phyloP scores from a whole-genome alignment of 352 stramenopile genomes.

The Phytophthora gonapodyides region DNA sequence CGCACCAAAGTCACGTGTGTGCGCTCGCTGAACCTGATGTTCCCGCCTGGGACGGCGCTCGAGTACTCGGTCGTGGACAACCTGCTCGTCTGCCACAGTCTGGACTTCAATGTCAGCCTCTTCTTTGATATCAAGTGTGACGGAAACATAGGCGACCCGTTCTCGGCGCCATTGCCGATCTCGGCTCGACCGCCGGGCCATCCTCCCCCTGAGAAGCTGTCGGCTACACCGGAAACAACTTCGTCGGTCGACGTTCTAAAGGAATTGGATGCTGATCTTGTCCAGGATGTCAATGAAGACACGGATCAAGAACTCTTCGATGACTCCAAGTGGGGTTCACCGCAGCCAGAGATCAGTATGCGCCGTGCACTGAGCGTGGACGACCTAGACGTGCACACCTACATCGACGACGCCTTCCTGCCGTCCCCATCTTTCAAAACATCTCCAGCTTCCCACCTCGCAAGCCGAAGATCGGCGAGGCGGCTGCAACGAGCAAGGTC shows the following conservation, averaged over 20 bases:
- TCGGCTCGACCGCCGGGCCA: slow-evolving; percentile 44
- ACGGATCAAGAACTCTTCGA: slow-evolving; percentile 13
- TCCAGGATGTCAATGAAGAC: slow-evolving; percentile 18
- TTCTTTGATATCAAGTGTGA: slow-evolving; percentile 85
- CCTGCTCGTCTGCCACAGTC: slow-evolving; percentile 78
- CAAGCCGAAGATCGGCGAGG: slow-evolving; percentile 21
- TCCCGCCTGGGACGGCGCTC: slow-evolving; percentile 58
- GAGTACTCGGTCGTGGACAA: slow-evolving; percentile 86
- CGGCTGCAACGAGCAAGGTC: slow-evolving; percentile 41
- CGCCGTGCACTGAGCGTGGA: slow-evolving; percentile 34
- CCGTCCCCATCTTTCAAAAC: slow-evolving; percentile 19
- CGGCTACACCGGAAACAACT: background rate
- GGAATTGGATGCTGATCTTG: slow-evolving; percentile 13
- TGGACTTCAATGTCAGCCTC: slow-evolving; percentile 78
- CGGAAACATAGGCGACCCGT: slow-evolving; percentile 57
- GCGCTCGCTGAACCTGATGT: slow-evolving; percentile 71
- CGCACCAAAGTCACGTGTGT: slow-evolving; percentile 72
- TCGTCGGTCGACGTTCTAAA: slow-evolving; percentile 1
- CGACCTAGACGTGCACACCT: slow-evolving; percentile 24
- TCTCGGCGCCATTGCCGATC: slow-evolving; percentile 73
- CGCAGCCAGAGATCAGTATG: slow-evolving; percentile 8
- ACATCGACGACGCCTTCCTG: slow-evolving; percentile 21
- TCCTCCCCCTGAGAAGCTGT: slow-evolving; percentile 8
- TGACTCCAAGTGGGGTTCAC: slow-evolving; percentile 9
- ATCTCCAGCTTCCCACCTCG: slow-evolving; percentile 29